Conservation (phyloP, 257 asterid species). For the Solanum chaucha region DNA sequence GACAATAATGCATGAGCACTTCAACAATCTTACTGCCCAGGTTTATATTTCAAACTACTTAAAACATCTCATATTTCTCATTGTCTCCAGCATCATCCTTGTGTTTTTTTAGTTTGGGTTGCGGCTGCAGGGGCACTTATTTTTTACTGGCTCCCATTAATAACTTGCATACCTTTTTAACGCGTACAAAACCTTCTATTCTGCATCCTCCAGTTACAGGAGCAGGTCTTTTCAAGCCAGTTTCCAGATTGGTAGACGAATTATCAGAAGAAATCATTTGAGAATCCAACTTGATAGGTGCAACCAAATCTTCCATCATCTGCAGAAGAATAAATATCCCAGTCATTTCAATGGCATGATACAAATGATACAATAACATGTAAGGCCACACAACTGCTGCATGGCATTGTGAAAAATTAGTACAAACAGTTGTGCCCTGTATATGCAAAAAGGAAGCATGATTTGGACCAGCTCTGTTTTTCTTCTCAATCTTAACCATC, state of each 20-base stretch:
- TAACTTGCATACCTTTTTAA: slow-evolving; percentile 57
- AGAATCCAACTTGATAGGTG: slow-evolving; percentile 55
- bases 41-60: neutral
- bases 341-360: neutral
- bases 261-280: slow-evolving; percentile 37
- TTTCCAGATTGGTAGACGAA: slow-evolving; percentile 21
- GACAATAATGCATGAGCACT: neutral
- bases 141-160: neutral
- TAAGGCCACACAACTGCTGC: neutral
- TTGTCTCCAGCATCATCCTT: neutral
- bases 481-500: neutral
- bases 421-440: neutral
- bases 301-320: slow-evolving; percentile 83
- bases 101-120: neutral
- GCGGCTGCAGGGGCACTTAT: neutral
- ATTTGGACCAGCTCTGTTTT: neutral
- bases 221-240: slow-evolving; percentile 65
- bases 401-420: neutral
- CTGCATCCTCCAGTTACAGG: slow-evolving; percentile 92
- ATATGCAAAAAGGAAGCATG: neutral
- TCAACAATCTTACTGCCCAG: neutral
- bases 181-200: slow-evolving; percentile 94
- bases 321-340: slow-evolving; percentile 21
- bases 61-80: neutral
- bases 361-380: neutral